phyloP scores from a whole-genome alignment of 2,329 filamentous ascomycete species.

The Mariannaea sp. region DNA sequence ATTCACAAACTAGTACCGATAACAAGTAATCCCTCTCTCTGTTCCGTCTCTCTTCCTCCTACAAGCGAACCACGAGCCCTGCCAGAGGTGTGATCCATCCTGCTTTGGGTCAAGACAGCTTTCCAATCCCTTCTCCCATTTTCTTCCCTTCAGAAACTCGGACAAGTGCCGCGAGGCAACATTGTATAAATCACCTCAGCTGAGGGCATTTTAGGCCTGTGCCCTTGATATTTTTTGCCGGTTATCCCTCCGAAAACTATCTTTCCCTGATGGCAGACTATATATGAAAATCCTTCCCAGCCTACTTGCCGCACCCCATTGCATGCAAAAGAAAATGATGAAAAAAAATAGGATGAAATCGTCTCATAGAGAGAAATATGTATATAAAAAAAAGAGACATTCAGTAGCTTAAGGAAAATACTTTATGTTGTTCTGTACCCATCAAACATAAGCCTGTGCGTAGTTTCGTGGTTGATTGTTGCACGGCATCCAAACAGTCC shows the following conservation, averaged over 20 bases:
- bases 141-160: conserved; percentile 29
- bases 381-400: conserved; percentile 5
- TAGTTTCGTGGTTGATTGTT: conserved; percentile 9
- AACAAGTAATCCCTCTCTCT: no score
- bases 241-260: conserved; percentile 12
- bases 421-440: conserved; percentile 24
- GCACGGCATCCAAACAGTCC: conserved; percentile 19
- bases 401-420: conserved; percentile 6
- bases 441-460: conserved; percentile 33
- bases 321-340: neutral
- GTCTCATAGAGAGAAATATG: no score
- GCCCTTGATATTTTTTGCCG: conserved; percentile 28
- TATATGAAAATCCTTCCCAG: neutral
- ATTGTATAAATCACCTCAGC: conserved; percentile 45
- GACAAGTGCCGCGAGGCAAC: conserved; percentile 55
- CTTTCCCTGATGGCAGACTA: conserved; percentile 13
- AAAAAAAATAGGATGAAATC: conserved; percentile 8
- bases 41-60: no score
- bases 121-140: neutral
- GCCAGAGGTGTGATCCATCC: conserved; percentile 8
- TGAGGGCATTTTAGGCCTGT: conserved; percentile 22
- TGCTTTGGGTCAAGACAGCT: conserved; percentile 8
- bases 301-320: conserved; percentile 11
- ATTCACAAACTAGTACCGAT: no score
- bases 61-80: conserved; percentile 25